Evolutionary conservation across 2,329 filamentous ascomycete genomes (phyloP), one percentile per base, ranked within the genome.

Genomic region (Phialemonium atrogriseum): DNA sequence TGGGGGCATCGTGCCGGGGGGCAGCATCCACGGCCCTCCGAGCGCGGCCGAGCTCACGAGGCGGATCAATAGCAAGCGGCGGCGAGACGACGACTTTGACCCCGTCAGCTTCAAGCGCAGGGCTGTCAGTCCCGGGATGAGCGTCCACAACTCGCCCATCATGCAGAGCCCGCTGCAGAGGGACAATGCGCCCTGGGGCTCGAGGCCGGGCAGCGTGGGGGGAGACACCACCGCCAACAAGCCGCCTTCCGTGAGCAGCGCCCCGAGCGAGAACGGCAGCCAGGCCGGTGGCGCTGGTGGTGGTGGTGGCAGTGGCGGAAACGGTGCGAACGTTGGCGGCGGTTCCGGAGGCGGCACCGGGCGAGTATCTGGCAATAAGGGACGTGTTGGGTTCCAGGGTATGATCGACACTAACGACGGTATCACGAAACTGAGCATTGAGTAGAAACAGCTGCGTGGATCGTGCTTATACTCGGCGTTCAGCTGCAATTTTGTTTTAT

Each of bases 351-450:
- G 63, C 32, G 54, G 26, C n/a, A 57, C 23, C 60, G 64, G 7
- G 70, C 68, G 35, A 66, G 71, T 9, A 55, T 64, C 45, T n/a
- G 62, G 66, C 43, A 47, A 63, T 30, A 62, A 69, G 52, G 80
- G 66, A 40, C 58, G 84, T 20, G 68, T 94, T 10, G 86, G 86
- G 7, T 70, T 93, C 44, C 88, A 95, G 58, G 86, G 88, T 1
- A 95, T 96, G 88, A 82, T 76, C 12, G 89, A 95, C 57, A 89
- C 89, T n/a, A 86, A 86, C 52, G 89, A 95, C 54, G 84, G 87
- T 2, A 68, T 95, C 42, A 94, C 94, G 81, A 87, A 89, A 48
- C 91, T 96, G 84, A 94, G 84, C 56, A 94, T 95, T 49, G 88
- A 95, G 55, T 94, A 62, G 38, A n/a, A n/a, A n/a, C n/a, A n/a